Percentiles rank a stretch among this genome's conserved stretches.
phyloP scores from a whole-genome alignment of 1,139 yeast genomes.

The Torulaspora globosa region DNA sequence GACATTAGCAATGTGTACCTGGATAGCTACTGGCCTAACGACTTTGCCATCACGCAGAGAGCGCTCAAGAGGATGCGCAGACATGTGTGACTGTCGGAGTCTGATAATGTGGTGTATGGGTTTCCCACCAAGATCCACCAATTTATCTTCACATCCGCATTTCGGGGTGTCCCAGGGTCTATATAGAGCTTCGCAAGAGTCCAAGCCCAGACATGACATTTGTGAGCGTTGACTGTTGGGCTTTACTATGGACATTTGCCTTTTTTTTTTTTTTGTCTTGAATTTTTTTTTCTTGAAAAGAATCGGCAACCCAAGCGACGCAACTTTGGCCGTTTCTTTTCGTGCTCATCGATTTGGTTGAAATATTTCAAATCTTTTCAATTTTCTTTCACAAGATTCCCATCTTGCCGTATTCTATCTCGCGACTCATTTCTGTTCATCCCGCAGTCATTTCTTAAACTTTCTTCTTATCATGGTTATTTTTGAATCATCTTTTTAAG shows the following conservation, averaged over 20 bases:
- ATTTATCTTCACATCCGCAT: too few species aligned
- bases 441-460: conserved; percentile 9
- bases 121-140: background rate
- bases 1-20: conserved; percentile 39
- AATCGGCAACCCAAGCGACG: conserved; percentile 11
- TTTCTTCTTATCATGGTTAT: background rate
- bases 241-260: background rate
- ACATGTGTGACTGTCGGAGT: background rate
- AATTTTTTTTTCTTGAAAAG: background rate
- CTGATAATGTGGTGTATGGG: conserved; percentile 1
- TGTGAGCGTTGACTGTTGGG: background rate
- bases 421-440: conserved; percentile 5
- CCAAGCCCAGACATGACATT: background rate
- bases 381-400: conserved; percentile 2
- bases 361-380: conserved; percentile 8
- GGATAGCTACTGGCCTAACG: conserved; percentile 47
- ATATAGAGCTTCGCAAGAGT: background rate
- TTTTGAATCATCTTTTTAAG: background rate
- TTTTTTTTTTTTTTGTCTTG: background rate
- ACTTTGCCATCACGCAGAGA: conserved; percentile 41
- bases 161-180: too few species aligned
- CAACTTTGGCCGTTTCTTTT: conserved; percentile 8
- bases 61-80: conserved; percentile 15
- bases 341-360: background rate
- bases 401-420: background rate